Base-by-base conservation (phyloP, 2,329 filamentous ascomycete genomes). In the Fusarium sp. region DNA sequence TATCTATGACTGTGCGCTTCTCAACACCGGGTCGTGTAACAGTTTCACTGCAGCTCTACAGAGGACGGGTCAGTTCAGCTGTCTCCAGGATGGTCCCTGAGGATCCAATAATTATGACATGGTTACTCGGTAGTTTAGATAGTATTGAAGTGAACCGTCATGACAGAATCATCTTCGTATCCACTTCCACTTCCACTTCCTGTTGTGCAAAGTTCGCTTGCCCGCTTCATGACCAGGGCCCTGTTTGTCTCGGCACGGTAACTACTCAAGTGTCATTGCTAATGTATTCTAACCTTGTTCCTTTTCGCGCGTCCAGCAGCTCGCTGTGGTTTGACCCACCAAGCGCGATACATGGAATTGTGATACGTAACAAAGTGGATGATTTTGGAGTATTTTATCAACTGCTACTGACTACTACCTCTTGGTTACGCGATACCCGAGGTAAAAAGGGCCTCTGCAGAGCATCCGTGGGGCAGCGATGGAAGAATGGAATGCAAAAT, bases 21-120 rank as follows among this genome's bases (percentile, higher is more conserved):
- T 56, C 40, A 34, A 46, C 52, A 52, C 60, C 60, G 70, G 54
- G 47, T 51, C 43, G 63, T 71, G 61, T 58, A 51, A 69, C 67
- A 44, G 42, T 59, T 30, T n/a, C 66, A 69, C 51, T 34, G n/a
- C 59, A 54, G 34, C 34, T 56, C 39, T 45, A 26, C 26, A 38
- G 28, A 36, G n/a, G 19, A 56, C 47, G 49, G 26, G 26, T 42
- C 32, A 21, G 44, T 58, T 55, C 26, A 65, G 53, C 44, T 43
- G 30, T 28, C 26, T 28, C 10, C 26, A 28, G 26, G 10, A 11
- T 12, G 26, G 26, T 28, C 26, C 53, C 34, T 36, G 15, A 7
- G 32, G n/a, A n/a, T n/a, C n/a, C n/a, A n/a, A 55, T 52, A 32
- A 40, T 54, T 40, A 43, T 21, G 21, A 24, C 44, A 46, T 55